phyloP scores from a whole-genome alignment of 2,329 filamentous ascomycete species.

The Cladosporium sp. region DNA sequence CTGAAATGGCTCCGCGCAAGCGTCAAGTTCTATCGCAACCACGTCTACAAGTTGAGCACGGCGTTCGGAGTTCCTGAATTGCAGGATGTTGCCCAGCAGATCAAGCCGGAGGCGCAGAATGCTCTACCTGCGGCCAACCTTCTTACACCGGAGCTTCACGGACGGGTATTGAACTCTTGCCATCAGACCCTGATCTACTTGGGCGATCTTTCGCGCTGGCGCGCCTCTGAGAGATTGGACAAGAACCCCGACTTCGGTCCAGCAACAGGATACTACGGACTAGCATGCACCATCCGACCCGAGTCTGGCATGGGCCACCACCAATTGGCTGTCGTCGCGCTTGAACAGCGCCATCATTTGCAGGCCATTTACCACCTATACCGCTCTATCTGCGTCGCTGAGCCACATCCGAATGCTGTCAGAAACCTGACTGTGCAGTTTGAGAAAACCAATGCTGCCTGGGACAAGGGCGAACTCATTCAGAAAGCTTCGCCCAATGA shows the following conservation, averaged over 20 bases:
- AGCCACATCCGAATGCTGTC: constrained; percentile 72
- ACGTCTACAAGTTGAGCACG: constrained; percentile 72
- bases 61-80: constrained; percentile 60
- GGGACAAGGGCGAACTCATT: constrained; percentile 57
- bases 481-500: constrained; percentile 40
- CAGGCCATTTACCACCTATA: constrained; percentile 88
- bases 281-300: constrained; percentile 78
- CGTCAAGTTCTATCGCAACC: constrained; percentile 84
- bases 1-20: constrained; percentile 82
- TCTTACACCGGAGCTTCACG: constrained; percentile 50
- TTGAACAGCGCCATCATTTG: constrained; percentile 76
- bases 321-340: constrained; percentile 83
- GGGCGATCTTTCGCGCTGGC: constrained; percentile 87
- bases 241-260: constrained; percentile 76
- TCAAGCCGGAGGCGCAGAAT: constrained; percentile 33
- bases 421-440: constrained; percentile 81
- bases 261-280: constrained; percentile 78
- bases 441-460: constrained; percentile 60
- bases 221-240: constrained; percentile 68
- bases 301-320: constrained; percentile 81
- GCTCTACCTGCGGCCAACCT: constrained; percentile 21
- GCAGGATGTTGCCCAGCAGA: constrained; percentile 52
- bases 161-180: constrained; percentile 70
- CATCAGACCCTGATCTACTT: constrained; percentile 82
- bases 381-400: constrained; percentile 71